Conservation (phyloP, 768 basidiomycete species). For the Suillus discolor region DNA sequence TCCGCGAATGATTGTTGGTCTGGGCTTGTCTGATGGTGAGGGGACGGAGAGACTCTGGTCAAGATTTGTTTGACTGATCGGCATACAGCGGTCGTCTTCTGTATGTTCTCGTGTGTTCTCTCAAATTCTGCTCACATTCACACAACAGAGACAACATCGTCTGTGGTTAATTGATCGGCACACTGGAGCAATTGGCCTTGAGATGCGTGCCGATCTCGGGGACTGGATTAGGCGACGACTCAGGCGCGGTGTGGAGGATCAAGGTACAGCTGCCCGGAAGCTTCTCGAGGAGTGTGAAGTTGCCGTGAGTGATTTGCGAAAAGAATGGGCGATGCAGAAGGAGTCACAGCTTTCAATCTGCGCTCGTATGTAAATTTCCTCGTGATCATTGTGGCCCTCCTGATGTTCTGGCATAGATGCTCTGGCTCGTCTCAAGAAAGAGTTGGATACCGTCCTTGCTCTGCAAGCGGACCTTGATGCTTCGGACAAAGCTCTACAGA, state of each 20-base stretch:
- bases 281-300: slow-evolving; percentile 2
- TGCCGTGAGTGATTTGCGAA: not conserved
- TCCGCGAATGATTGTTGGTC: no score
- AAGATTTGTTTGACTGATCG: no score
- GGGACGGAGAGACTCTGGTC: no score
- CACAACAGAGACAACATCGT: no score
- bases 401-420: slow-evolving; percentile 22
- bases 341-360: slow-evolving; percentile 12
- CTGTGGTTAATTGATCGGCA: no score
- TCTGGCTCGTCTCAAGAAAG: slow-evolving; percentile 19
- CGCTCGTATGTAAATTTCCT: slow-evolving; percentile 5
- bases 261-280: slow-evolving; percentile 4
- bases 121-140: no score
- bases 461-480: slow-evolving; percentile 32
- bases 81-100: no score
- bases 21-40: no score
- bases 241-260: slow-evolving; percentile 18
- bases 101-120: no score
- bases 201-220: slow-evolving; percentile 33
- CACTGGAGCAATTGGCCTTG: slow-evolving; percentile 19
- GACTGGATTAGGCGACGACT: slow-evolving; percentile 32
- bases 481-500: slow-evolving; percentile 24
- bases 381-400: not conserved
- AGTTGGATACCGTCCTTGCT: slow-evolving; percentile 33
- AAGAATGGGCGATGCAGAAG: slow-evolving; percentile 7